Evolutionary conservation across 176 grass and related monocot genomes (phyloP), one percentile per base, ranked within the genome.

Genomic region (Musa troglodytarum): DNA sequence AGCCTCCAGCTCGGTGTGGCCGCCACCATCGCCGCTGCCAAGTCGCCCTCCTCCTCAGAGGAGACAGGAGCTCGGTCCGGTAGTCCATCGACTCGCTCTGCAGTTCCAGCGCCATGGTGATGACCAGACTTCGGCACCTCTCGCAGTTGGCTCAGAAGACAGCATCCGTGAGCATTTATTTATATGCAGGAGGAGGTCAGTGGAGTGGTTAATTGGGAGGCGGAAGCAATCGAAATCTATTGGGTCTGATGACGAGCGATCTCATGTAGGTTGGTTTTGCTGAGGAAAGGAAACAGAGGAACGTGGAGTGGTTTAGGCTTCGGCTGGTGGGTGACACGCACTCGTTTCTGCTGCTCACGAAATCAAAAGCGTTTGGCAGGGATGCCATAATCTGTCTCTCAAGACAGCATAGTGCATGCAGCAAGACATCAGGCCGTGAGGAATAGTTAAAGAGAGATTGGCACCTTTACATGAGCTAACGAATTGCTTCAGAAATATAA

Each of bases 1-100:
- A 98, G 88, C 70, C 90, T 82, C 94, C 94, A 93, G 15, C 49
- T 51, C 1, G 75, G 20, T 49, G 59, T 49, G 17, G 74, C 26
- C 77, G 54, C 1, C 73, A 75, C 64, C 72, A 62, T 70, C 72
- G 51, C 25, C 28, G 66, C 58, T 22, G 26, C 71, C 22, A 58
- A 61, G n/a, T 25, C 68, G 1, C 17, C 74, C 15, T 53, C 77
- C 22, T 52, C 13, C 28, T 20, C 53, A 66, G 7, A 8, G 75
- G 72, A 10, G 72, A 74, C 12, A 74, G 23, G 7, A 74, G 72
- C 72, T 74, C 72, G 1, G 53, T 56, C 1, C 72, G 72, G 72
- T 74, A 74, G 24, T 74, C 72, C 72, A 74, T 74, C 53, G 72
- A 74, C 72, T 74, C 72, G 72, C 72, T 74, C 52, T 74, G 72